These are phyloP conservation scores for Saccharomycopsis sp. DNA, from an alignment of 805 yeast genomes.

Conservation along the genomic window DNA sequence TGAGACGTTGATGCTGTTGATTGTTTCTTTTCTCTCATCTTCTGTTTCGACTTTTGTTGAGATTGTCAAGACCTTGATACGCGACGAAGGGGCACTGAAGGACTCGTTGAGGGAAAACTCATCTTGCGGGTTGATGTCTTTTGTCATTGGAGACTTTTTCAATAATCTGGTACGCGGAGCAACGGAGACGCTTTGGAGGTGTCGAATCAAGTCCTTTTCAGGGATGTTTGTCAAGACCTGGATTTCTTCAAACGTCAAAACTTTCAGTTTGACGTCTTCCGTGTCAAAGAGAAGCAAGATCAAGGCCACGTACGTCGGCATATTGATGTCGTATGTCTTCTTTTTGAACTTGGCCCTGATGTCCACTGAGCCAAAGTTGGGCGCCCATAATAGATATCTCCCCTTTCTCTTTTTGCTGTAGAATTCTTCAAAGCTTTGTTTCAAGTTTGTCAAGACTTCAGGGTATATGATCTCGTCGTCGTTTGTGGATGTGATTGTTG, in stretches of 20 bases:
- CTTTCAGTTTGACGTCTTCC: constrained; percentile 31
- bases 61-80: constrained; percentile 69
- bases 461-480: constrained; percentile 21
- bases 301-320: constrained; percentile 75
- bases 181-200: constrained; percentile 73
- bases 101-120: constrained; percentile 56
- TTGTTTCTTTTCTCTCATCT: constrained; percentile 39
- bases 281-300: constrained; percentile 68
- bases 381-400: constrained; percentile 66
- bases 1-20: constrained; percentile 50
- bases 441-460: constrained; percentile 31
- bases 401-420: constrained; percentile 47
- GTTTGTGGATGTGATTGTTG: no score
- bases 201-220: constrained; percentile 60
- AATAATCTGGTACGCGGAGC: constrained; percentile 76
- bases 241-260: constrained; percentile 54
- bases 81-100: constrained; percentile 58
- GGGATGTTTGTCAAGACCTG: constrained; percentile 62
- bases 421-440: constrained; percentile 39
- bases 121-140: constrained; percentile 56
- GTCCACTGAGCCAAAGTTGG: constrained; percentile 76
- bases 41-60: constrained; percentile 44
- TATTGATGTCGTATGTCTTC: constrained; percentile 64
- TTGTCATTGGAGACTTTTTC: constrained; percentile 64
- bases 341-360: constrained; percentile 60